These are phyloP conservation scores for Fagus crenata DNA, from an alignment of 306 rosid species.

Conservation along the genomic window DNA sequence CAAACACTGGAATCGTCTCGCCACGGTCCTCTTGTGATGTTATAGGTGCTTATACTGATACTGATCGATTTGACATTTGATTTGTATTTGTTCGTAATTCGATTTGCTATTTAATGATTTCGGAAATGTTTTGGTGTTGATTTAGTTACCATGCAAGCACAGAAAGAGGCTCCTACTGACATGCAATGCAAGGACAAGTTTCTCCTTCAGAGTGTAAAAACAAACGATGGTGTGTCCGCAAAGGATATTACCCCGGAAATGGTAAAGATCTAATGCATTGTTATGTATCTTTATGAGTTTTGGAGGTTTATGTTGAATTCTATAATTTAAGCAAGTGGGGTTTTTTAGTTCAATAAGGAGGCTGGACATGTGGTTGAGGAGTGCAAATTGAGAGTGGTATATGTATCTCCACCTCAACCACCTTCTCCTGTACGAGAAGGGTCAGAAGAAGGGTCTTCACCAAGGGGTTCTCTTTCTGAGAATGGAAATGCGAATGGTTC, in stretches of 20 bases:
- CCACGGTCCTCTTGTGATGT: constrained; percentile 89
- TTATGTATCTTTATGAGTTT: constrained; percentile 3
- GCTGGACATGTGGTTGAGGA: constrained; percentile 84
- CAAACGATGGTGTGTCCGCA: constrained; percentile 42
- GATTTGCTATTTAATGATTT: not conserved
- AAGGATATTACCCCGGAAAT: constrained; percentile 81
- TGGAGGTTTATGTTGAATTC: constrained; percentile 25
- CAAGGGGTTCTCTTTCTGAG: constrained; percentile 70
- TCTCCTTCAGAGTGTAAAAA: constrained; percentile 83
- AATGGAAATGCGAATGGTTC: constrained; percentile 57
- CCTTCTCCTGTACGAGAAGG: constrained; percentile 92
- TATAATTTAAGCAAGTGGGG: constrained; percentile 34
- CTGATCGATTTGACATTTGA: not conserved
- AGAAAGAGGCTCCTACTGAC: constrained; percentile 81
- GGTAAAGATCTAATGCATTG: constrained; percentile 46
- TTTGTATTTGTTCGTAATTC: not conserved
- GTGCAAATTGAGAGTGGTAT: constrained; percentile 83
- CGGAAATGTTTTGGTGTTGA: constrained; percentile 9
- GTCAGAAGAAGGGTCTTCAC: constrained; percentile 91
- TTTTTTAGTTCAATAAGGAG: constrained; percentile 74
- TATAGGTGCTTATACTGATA: constrained; percentile 51
- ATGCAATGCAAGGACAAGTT: constrained; percentile 95
- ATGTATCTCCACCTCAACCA: constrained; percentile 77
- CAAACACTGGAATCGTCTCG: constrained; percentile 84
- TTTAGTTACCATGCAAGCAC: constrained; percentile 93